Evolutionary conservation across 805 yeast genomes (phyloP), one percentile per base, ranked within the genome.

Genomic region (Wickerhamiella dianesei): DNA sequence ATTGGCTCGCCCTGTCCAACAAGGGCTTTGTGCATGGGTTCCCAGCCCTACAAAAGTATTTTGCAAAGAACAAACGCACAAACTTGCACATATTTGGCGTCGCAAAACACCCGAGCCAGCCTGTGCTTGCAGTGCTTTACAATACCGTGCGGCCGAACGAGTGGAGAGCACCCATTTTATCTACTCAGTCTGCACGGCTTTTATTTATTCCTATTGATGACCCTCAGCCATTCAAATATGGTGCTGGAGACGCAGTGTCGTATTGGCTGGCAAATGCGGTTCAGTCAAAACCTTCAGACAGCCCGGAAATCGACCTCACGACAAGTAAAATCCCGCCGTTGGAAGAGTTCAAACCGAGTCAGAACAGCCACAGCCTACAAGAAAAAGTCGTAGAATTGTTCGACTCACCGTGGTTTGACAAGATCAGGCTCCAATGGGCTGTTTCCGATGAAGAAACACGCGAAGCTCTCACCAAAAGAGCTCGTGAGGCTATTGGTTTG

Each of bases 401-500:
- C 25, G 17, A 5, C 8, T 12, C 20, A 12, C 25, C 41, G 14
- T 12, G 25, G 25, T 39, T 39, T 19, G 41, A 39, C 18, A 12
- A 14, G 18, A 14, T 39, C 6, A 5, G 41, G 41, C 20, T 18
- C 16, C 25, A 19, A 6, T 39, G 41, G 41, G 41, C 21, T 4
- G 25, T 12, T 21, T 5, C 21, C 9, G 13, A 8, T 20, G 25
- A 39, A 8, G 21, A 13, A 21, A 8, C 5, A 18, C 25, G 18
- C 14, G 17, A 39, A 18, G 25, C 8, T 21, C 29, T 39, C 25
- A 36, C 16, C n/a, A 13, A 20, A 21, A 13, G 35, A 9, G 4
- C n/a, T 21, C 32, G 21, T 44, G 35, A 21, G 32, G 48, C 25
- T 56, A 48, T 43, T 42, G 35, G 17, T 43, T 35, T 14, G 36